Percentiles rank a stretch among this genome's conserved stretches.
Conservation (phyloP, 495 filamentous ascomycete species). For the Penicillium paradoxum region DNA sequence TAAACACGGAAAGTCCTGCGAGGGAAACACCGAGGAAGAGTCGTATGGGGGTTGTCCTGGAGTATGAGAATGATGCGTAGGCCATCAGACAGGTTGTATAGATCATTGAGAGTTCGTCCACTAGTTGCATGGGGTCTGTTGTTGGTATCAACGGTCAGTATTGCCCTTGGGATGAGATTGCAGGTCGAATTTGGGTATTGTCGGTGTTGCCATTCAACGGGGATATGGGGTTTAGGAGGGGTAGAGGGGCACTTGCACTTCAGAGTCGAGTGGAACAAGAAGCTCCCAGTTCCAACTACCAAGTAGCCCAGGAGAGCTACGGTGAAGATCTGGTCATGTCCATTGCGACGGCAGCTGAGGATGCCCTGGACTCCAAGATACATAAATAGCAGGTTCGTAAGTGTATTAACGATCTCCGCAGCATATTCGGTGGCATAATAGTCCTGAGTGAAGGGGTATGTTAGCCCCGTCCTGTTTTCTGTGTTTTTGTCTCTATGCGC, state of each 20-base stretch:
- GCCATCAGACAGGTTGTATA: slow-evolving; percentile 95
- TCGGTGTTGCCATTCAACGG: neutral
- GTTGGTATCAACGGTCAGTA: slow-evolving; percentile 12
- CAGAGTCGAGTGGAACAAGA: slow-evolving; percentile 75
- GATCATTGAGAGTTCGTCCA: slow-evolving; percentile 96
- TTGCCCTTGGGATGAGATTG: neutral
- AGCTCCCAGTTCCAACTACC: slow-evolving; percentile 74
- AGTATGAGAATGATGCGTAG: slow-evolving; percentile 81
- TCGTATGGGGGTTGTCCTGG: slow-evolving; percentile 49
- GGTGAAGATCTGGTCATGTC: slow-evolving; percentile 68
- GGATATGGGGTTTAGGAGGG: neutral
- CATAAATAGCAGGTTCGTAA: slow-evolving; percentile 80
- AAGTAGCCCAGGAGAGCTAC: slow-evolving; percentile 70
- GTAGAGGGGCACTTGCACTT: slow-evolving; percentile 54
- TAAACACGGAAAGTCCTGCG: slow-evolving; percentile 63
- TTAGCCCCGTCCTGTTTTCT: no score
- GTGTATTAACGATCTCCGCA: slow-evolving; percentile 63
- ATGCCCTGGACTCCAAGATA: slow-evolving; percentile 68
- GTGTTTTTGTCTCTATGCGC: neutral
- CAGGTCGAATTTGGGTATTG: neutral
- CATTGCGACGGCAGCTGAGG: slow-evolving; percentile 60
- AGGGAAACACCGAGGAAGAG: slow-evolving; percentile 57
- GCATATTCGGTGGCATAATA: slow-evolving; percentile 59
- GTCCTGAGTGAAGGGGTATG: slow-evolving; percentile 32
- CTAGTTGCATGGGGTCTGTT: slow-evolving; percentile 92